Base-by-base conservation (phyloP, 306 rosid genomes). In the Canavalia gladiata region DNA sequence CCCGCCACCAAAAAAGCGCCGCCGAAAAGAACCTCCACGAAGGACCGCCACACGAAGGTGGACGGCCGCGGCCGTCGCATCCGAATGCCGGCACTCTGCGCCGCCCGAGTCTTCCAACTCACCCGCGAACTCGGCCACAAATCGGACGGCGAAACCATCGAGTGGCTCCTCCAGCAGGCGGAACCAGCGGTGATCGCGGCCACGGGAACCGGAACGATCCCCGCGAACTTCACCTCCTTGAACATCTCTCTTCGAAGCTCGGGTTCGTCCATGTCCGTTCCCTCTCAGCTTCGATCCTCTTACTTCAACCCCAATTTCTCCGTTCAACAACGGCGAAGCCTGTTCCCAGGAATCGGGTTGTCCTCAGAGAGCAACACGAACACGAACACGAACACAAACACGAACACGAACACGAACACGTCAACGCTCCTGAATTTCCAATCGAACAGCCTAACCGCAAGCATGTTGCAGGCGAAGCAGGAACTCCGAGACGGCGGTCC, bases 181-280 rank as follows among this genome's bases (percentile, higher is more conserved):
- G 98, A 92, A 47, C 97, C 98, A 0, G 86, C 98, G 0, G 97
- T 94, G 69, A 91, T 92, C 77, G 98, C 98, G 34, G 98, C 98
- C 66, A 92, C 97, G 0, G 98, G 98, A 0, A 92, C 98, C 4
- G 98, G 98, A 0, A 94, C 98, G 0, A 94, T 92, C 77, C 98
- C 98, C 0, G 98, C 98, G 0, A 94, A 94, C 85, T 94, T 81
- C 81, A 81, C 85, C 3, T 81, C 85, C 1, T 80, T 81, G 12
- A 81, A 81, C 59, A 81, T 81, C 50, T 94, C 98, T 0, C 82
- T 94, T 8, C 73, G 98, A 6, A 94, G 98, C 90, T 94, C 98
- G 1, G 98, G 98, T 0, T 94, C 98, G 0, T 90, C 91, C 79
- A 92, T 92, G 97, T 94, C 98, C 3, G 91, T 91, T 0, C 97